Conservation (phyloP, 2,329 filamentous ascomycete genomes). For the Boeremia lycopersici region DNA sequence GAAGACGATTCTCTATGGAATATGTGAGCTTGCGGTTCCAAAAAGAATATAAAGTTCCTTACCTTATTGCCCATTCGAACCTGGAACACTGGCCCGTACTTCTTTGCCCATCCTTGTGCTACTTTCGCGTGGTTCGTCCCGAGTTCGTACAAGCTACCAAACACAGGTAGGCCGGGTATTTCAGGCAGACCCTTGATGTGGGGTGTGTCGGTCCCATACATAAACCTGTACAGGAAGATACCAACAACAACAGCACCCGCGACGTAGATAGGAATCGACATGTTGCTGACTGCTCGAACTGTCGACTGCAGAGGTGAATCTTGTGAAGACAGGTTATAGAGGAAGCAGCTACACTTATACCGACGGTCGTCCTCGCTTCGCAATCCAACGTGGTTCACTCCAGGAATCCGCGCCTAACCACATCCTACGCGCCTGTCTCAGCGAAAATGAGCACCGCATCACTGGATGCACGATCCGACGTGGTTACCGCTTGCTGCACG, state of each 20-base stretch:
- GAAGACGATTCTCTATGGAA: conserved; percentile 68
- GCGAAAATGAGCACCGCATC: conserved; percentile 5
- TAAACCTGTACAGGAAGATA: conserved; percentile 49
- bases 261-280: conserved; percentile 50
- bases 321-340: background rate
- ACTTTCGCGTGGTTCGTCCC: conserved; percentile 55
- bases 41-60: conserved; percentile 13
- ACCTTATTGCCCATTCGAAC: conserved; percentile 69
- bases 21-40: conserved; percentile 6
- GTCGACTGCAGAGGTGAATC: background rate
- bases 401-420: conserved; percentile 8
- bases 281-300: conserved; percentile 18
- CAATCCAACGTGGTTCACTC: background rate
- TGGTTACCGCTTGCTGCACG: conserved; percentile 5
- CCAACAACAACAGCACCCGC: conserved; percentile 50
- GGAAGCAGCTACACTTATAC: conserved; percentile 15
- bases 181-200: conserved; percentile 57
- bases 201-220: conserved; percentile 55
- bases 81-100: conserved; percentile 58
- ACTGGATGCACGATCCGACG: conserved; percentile 13
- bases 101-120: conserved; percentile 54
- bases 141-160: conserved; percentile 55
- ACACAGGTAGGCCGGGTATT: conserved; percentile 54
- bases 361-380: conserved; percentile 3
- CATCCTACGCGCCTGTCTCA: conserved; percentile 4